phyloP scores from a whole-genome alignment of 2,329 filamentous ascomycete genomes.

The Trichothecium roseum region DNA sequence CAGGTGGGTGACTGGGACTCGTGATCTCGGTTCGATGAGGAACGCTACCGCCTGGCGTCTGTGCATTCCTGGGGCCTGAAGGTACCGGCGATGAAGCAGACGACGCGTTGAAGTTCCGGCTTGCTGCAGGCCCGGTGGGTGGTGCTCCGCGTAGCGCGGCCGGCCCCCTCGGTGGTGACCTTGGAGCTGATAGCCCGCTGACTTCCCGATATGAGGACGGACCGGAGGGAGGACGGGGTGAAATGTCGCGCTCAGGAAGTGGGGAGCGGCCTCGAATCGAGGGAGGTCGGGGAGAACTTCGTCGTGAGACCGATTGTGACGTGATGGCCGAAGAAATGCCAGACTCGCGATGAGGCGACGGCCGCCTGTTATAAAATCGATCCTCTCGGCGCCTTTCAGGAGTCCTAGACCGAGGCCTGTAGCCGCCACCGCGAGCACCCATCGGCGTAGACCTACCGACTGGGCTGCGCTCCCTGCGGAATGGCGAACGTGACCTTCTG shows the following conservation, averaged over 20 bases:
- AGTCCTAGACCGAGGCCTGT: slow-evolving; percentile 43
- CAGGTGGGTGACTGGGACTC: slow-evolving; percentile 39
- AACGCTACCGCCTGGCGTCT: slow-evolving; percentile 15
- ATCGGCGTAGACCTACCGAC: slow-evolving; percentile 24
- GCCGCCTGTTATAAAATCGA: slow-evolving; percentile 32
- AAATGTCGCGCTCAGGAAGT: slow-evolving; percentile 30
- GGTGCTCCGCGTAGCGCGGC: slow-evolving; percentile 37
- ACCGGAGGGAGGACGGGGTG: slow-evolving; percentile 18
- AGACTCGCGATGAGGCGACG: slow-evolving; percentile 38
- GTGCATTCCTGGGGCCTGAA: slow-evolving; percentile 21
- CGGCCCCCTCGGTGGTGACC: slow-evolving; percentile 45
- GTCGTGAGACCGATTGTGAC: slow-evolving; percentile 39
- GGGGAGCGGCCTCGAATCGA: slow-evolving; percentile 37
- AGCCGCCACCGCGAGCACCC: slow-evolving; percentile 27
- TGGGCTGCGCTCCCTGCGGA: slow-evolving; percentile 32
- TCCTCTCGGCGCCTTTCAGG: slow-evolving; percentile 34
- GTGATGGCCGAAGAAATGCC: slow-evolving; percentile 38
- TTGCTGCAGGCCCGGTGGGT: slow-evolving; percentile 30
- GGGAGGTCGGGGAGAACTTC: slow-evolving; percentile 40
- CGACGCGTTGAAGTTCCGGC: slow-evolving; percentile 21
- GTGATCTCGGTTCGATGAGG: slow-evolving; percentile 26
- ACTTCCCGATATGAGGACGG: no score
- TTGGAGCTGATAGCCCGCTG: slow-evolving; percentile 6
- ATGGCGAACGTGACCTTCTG: slow-evolving; percentile 45
- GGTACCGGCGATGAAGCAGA: slow-evolving; percentile 24